Conservation (phyloP, 129 eudicot species). For the Dittrichia graveolens region DNA sequence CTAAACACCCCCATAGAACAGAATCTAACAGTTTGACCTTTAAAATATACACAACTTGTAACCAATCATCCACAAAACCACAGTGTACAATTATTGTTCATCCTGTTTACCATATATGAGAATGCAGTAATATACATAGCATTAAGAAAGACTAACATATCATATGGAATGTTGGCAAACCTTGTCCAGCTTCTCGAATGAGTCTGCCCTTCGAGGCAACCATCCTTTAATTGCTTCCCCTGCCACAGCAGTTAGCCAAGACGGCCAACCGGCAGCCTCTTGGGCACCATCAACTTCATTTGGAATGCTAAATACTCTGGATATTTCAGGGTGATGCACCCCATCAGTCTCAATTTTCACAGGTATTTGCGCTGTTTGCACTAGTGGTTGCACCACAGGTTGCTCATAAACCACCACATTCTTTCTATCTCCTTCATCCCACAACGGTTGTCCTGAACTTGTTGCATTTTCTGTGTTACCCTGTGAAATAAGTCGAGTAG, state of each 20-base stretch:
- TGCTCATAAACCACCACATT: slow-evolving; percentile 47
- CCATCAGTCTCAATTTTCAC: slow-evolving; percentile 32
- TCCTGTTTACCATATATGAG: not conserved
- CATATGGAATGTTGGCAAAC: slow-evolving; percentile 33
- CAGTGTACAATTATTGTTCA: not conserved
- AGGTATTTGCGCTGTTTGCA: slow-evolving; percentile 32
- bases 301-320: slow-evolving; percentile 44
- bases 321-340: slow-evolving; percentile 44
- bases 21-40: not conserved
- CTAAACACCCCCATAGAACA: too few species aligned
- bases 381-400: slow-evolving; percentile 32
- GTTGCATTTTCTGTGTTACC: slow-evolving; percentile 43
- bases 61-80: not conserved
- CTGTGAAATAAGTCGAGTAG: slow-evolving; percentile 64
- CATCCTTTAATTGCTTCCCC: slow-evolving; percentile 93
- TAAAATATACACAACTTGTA: not conserved
- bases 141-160: not conserved
- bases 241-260: slow-evolving; percentile 84
- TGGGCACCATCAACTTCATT: slow-evolving; percentile 78
- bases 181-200: slow-evolving; percentile 86
- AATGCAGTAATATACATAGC: not conserved
- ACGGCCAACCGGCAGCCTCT: slow-evolving; percentile 82
- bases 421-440: slow-evolving; percentile 51
- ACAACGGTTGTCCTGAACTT: slow-evolving; percentile 46
- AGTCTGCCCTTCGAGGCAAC: slow-evolving; percentile 76